Percentiles rank a stretch among this genome's conserved stretches.
Conservation (phyloP, 192 early-diverging fungal genomes). For the Linnemannia elongata region DNA sequence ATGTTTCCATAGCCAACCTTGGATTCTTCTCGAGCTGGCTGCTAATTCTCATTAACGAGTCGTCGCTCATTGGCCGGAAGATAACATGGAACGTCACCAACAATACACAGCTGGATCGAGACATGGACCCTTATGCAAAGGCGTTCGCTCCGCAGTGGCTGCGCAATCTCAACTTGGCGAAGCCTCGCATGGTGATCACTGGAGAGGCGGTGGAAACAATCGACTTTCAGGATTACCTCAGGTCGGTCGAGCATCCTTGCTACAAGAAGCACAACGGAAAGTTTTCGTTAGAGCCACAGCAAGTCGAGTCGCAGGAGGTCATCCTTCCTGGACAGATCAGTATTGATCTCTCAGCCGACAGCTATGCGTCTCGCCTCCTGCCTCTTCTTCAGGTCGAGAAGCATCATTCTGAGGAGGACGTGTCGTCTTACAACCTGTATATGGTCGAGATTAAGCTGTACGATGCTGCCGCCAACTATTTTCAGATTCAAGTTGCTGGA, state of each 20-base stretch:
- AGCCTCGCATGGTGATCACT: conserved; percentile 39
- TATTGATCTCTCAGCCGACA: conserved; percentile 45
- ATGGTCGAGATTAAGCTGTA: conserved; percentile 45
- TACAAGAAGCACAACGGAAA: conserved; percentile 54
- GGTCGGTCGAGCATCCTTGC: conserved; percentile 38
- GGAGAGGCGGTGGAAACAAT: conserved; percentile 44
- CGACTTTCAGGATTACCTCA: conserved; percentile 45
- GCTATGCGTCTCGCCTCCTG: conserved; percentile 38
- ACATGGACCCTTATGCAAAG: conserved; percentile 53
- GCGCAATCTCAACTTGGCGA: conserved; percentile 39
- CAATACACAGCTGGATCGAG: conserved; percentile 45
- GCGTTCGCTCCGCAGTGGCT: conserved; percentile 33
- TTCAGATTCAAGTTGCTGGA: conserved; percentile 54
- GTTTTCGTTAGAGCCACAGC: conserved; percentile 42
- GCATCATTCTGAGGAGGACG: conserved; percentile 39
- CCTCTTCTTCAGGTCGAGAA: conserved; percentile 53
- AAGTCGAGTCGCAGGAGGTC: conserved; percentile 37
- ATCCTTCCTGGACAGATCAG: conserved; percentile 51
- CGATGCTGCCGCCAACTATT: conserved; percentile 31
- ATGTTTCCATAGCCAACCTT: conserved; percentile 31
- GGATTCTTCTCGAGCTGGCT: conserved; percentile 54
- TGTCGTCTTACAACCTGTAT: conserved; percentile 43
- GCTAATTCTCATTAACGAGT: conserved; percentile 46
- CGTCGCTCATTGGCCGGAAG: conserved; percentile 43
- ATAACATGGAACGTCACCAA: conserved; percentile 55